phyloP scores from a whole-genome alignment of 305 asterid genomes.

The Caryopteris hybrid region DNA sequence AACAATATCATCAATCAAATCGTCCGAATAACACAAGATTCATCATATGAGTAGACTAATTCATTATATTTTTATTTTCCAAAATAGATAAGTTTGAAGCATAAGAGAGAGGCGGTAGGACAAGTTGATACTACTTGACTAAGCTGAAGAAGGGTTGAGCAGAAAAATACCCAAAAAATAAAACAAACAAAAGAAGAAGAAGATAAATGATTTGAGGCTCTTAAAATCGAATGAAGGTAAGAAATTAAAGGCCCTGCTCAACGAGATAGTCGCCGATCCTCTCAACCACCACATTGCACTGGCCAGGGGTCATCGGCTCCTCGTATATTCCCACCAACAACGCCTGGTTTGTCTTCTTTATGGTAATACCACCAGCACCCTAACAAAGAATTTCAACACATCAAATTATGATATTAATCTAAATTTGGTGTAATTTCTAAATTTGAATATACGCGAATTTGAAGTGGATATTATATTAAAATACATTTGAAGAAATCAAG shows the following conservation, averaged over 20 bases:
- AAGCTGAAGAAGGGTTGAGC: neutral
- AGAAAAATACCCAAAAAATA: neutral
- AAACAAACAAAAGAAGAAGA: neutral
- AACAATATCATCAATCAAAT: neutral
- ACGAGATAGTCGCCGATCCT: constrained; percentile 65
- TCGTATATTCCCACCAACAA: constrained; percentile 54
- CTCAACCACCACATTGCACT: constrained; percentile 63
- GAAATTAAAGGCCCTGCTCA: constrained; percentile 39
- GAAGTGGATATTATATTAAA: neutral
- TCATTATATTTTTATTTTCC: no score
- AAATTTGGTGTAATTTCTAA: no score
- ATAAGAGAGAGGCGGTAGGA: neutral
- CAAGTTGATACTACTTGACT: neutral
- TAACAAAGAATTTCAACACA: neutral
- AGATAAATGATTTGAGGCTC: neutral
- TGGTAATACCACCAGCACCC: constrained; percentile 63
- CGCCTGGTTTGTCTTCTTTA: constrained; percentile 62
- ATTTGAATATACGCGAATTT: no score
- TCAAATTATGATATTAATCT: no score
- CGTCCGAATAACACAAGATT: neutral
- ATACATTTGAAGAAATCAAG: neutral
- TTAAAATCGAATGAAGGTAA: neutral
- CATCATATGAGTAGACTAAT: neutral
- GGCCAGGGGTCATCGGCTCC: constrained; percentile 65
- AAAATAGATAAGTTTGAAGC: neutral